Conservation (phyloP, 2,329 filamentous ascomycete genomes). For the Nemania abortiva region DNA sequence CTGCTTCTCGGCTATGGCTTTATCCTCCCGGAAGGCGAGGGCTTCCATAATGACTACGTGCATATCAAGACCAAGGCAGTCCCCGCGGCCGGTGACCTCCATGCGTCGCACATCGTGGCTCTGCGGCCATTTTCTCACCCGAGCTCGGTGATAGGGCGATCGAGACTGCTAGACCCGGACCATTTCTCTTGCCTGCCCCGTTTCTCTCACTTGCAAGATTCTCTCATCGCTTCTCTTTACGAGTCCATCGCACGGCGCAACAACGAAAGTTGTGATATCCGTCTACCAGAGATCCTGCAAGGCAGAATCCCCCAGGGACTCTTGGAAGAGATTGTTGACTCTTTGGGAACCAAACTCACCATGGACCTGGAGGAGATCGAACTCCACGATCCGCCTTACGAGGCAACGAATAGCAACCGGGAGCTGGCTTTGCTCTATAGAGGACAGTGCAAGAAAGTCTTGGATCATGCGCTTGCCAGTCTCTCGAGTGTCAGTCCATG, state of each 20-base stretch:
- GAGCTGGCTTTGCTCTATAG: constrained; percentile 63
- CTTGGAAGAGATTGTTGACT: constrained; percentile 50
- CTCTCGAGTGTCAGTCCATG: constrained; percentile 38
- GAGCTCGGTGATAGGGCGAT: constrained; percentile 61
- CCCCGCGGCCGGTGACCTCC: constrained; percentile 46
- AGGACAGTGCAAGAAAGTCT: constrained; percentile 60
- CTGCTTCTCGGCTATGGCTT: constrained; percentile 74
- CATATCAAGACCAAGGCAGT: constrained; percentile 64
- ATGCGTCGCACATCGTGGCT: constrained; percentile 60
- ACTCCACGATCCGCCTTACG: constrained; percentile 55
- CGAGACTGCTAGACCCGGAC: constrained; percentile 54
- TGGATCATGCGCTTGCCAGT: constrained; percentile 57
- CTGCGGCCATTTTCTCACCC: constrained; percentile 61
- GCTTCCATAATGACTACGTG: constrained; percentile 70
- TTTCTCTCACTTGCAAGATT: constrained; percentile 65
- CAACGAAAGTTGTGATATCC: constrained; percentile 41
- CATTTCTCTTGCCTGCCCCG: constrained; percentile 53
- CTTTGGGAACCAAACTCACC: constrained; percentile 55
- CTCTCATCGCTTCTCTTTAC: constrained; percentile 65
- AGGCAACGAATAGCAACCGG: constrained; percentile 59
- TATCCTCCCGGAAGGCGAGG: constrained; percentile 61
- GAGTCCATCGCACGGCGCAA: constrained; percentile 48
- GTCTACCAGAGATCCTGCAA: constrained; percentile 57
- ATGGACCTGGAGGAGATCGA: constrained; percentile 62
- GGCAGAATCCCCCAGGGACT: constrained; percentile 59